phyloP scores from a whole-genome alignment of 2,329 filamentous ascomycete genomes.

The Epichloe elymi region DNA sequence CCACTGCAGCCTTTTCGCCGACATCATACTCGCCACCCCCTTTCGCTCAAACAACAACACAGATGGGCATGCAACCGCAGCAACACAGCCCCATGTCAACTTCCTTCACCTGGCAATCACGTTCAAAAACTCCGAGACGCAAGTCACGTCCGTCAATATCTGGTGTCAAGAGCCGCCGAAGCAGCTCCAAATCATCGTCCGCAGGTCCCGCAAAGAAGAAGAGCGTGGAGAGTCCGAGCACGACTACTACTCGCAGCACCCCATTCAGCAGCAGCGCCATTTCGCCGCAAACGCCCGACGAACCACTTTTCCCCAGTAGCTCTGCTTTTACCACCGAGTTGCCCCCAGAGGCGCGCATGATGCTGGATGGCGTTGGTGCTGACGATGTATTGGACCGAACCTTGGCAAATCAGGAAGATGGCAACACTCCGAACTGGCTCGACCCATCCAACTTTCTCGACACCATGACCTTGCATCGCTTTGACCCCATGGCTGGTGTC shows the following conservation, averaged over 20 bases:
- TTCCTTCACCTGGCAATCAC: not conserved
- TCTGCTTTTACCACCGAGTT: conserved; percentile 30
- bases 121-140: not conserved
- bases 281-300: conserved; percentile 9
- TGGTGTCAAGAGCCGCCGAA: not conserved
- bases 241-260: not conserved
- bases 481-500: not conserved
- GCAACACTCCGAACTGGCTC: not conserved
- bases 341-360: conserved; percentile 28
- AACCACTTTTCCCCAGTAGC: conserved; percentile 4
- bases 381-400: conserved; percentile 11
- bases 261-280: conserved; percentile 6
- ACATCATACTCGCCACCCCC: not conserved
- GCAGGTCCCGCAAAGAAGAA: not conserved
- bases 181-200: not conserved
- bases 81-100: not conserved
- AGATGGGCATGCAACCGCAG: not conserved
- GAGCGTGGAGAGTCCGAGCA: not conserved
- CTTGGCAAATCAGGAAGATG: conserved; percentile 9
- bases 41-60: not conserved
- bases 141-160: not conserved
- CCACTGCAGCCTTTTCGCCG: not conserved
- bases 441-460: not conserved
- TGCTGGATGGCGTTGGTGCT: conserved; percentile 21
- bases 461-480: conserved; percentile 1